phyloP scores from a whole-genome alignment of 371 early-diverging fungal genomes.

The Zychaea mexicana region DNA sequence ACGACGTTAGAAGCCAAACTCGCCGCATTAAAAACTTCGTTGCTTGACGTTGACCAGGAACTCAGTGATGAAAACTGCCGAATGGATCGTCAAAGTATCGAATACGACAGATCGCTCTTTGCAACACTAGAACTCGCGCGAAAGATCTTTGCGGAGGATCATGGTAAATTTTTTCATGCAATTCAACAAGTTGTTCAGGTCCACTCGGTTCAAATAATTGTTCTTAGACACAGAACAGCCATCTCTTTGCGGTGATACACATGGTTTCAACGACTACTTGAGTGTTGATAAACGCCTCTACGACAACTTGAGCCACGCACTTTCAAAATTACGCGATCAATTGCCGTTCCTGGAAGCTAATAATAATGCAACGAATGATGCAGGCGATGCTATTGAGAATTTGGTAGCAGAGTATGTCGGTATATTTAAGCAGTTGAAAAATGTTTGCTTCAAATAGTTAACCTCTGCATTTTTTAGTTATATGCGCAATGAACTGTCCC shows the following conservation, averaged over 20 bases:
- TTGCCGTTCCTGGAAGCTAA: background rate
- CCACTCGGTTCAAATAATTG: background rate
- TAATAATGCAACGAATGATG: background rate
- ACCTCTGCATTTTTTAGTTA: background rate
- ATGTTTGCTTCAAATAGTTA: background rate
- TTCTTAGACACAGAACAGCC: background rate
- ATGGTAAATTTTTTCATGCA: background rate
- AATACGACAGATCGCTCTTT: constrained; percentile 2
- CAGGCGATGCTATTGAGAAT: constrained; percentile 1
- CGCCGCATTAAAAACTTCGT: background rate
- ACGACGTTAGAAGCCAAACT: constrained; percentile 7
- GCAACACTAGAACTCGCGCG: background rate
- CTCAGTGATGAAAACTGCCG: constrained; percentile 10
- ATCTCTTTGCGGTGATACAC: background rate
- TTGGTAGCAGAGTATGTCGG: background rate
- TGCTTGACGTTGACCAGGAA: constrained; percentile 7
- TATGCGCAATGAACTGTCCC: background rate
- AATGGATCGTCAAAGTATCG: constrained; percentile 10
- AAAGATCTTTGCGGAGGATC: background rate
- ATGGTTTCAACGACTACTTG: background rate
- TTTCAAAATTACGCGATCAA: background rate
- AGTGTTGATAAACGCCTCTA: background rate
- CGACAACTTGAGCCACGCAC: background rate
- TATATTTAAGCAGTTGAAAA: too few relatives aligned
- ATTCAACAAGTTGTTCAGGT: background rate